Base-by-base conservation (phyloP, 805 yeast species). In the Myxozyma vanderwaltii region DNA sequence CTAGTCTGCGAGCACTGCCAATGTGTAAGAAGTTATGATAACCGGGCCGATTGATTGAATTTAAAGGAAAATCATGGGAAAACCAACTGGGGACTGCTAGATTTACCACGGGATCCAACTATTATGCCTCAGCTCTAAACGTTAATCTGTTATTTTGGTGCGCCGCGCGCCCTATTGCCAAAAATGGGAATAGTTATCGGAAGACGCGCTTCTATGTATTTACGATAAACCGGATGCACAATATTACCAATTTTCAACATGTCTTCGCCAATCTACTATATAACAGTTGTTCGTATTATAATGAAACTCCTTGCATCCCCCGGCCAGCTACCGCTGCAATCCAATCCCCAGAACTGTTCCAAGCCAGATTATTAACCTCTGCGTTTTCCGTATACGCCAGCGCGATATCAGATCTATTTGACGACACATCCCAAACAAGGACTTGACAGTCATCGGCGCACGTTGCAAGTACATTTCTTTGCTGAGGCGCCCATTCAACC, bases 291-390 rank as follows among this genome's bases (percentile, higher is more conserved):
- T 40, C 39, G 19, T 29, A 46, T 36, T 51, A 46, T 36, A 61
- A 21, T 19, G 57, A 36, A 17, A 86, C 82, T 0, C 84, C 86
- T 69, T 87, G 91, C 64, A 86, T 80, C 1, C 86, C 83, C 61
- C 82, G 82, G 1, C 91, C 92, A 57, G 82, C 76, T 24, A 85
- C 83, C 7, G 83, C 82, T 3, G 95, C 96, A 64, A 89, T 77
- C 95, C 96, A 90, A 63, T 85, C 86, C 13, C 92, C 96, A 23
- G 74, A 72, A 6, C 81, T 79, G 54, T 79, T 78, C 96, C 96
- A 90, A 46, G 86, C 77, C 13, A 86, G 84, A 68, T 85, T 83
- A 73, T 91, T 91, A 21, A 91, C 81, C 72, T 91, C 97, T 64
- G 82, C 72, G 3, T 81, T 79, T 59, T 85, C 91, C 40, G 80